phyloP scores from a whole-genome alignment of 495 filamentous ascomycete genomes.

The Paragyromitra xinjiangensis region DNA sequence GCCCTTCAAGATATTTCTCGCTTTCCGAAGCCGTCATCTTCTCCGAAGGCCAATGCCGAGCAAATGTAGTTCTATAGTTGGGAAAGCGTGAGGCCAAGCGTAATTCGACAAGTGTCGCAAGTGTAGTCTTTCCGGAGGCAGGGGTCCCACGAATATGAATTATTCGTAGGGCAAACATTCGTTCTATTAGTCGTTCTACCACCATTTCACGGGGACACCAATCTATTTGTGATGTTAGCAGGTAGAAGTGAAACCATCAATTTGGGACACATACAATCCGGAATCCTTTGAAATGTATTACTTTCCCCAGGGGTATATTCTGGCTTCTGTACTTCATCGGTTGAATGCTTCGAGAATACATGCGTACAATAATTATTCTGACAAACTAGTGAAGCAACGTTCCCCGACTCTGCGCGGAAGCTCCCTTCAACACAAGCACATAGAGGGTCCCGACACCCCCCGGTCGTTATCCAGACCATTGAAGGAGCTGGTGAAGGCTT shows the following conservation, averaged over 20 bases:
- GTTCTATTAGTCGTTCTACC: background rate
- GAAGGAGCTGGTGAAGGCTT: constrained; percentile 4
- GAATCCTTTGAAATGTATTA: background rate
- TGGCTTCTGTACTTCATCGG: background rate
- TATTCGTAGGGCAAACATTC: constrained; percentile 1
- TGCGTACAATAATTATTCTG: background rate
- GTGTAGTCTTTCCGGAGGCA: constrained; percentile 10
- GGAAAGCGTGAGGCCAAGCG: background rate
- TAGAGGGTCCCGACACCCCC: background rate
- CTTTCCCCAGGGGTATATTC: background rate
- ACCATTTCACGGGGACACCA: background rate
- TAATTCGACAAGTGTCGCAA: constrained; percentile 7
- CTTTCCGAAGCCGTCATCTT: background rate
- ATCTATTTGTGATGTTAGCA: background rate
- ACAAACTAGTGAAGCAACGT: background rate
- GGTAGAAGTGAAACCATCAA: background rate
- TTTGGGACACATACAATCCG: background rate
- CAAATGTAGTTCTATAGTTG: background rate
- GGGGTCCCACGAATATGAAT: constrained; percentile 21
- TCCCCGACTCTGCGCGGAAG: background rate
- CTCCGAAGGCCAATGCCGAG: background rate
- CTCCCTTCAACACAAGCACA: background rate
- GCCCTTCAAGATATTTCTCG: background rate
- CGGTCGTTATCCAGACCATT: background rate
- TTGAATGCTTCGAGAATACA: background rate